Conservation (phyloP, 169 alveolate species). For the Prorocentrum cordatum region DNA sequence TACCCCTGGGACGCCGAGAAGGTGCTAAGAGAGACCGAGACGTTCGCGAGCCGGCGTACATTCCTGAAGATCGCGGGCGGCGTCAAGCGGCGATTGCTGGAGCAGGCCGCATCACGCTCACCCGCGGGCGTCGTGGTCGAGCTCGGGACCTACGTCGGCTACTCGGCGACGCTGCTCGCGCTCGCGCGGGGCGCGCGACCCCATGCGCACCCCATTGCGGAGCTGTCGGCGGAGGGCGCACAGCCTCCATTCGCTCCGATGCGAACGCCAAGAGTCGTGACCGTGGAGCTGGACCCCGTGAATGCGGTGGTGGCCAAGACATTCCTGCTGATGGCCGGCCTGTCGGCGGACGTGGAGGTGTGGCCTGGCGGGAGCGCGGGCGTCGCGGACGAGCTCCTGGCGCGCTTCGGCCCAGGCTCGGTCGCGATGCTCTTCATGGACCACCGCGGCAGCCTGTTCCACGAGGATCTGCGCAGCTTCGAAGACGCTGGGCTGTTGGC, state of each 20-base stretch:
- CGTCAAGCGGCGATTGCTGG: slow-evolving; percentile 24
- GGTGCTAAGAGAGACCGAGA: slow-evolving; percentile 30
- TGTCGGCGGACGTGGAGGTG: neutral
- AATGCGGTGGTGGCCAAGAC: slow-evolving; percentile 2
- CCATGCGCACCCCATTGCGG: too few relatives aligned
- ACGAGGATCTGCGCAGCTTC: slow-evolving; percentile 1
- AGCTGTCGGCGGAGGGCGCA: too few relatives aligned
- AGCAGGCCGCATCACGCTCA: neutral
- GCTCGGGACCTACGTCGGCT: slow-evolving; percentile 36
- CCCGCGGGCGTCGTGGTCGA: slow-evolving; percentile 41
- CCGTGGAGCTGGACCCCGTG: slow-evolving; percentile 26
- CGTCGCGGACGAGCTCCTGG: slow-evolving; percentile 13
- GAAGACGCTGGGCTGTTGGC: neutral
- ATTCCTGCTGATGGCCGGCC: neutral
- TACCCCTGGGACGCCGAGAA: slow-evolving; percentile 35
- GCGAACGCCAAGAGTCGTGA: neutral
- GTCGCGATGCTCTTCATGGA: slow-evolving; percentile 60
- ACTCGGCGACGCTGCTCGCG: neutral
- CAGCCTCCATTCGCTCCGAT: too few relatives aligned
- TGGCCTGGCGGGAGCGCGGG: slow-evolving; percentile 40
- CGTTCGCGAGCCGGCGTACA: slow-evolving; percentile 1
- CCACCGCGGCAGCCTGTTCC: slow-evolving; percentile 45
- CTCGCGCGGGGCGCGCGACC: neutral
- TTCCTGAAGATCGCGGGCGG: slow-evolving; percentile 25
- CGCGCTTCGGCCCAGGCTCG: slow-evolving; percentile 9